Conservation (phyloP, 2,329 filamentous ascomycete genomes). For the Purpureocillium lavendulum region DNA sequence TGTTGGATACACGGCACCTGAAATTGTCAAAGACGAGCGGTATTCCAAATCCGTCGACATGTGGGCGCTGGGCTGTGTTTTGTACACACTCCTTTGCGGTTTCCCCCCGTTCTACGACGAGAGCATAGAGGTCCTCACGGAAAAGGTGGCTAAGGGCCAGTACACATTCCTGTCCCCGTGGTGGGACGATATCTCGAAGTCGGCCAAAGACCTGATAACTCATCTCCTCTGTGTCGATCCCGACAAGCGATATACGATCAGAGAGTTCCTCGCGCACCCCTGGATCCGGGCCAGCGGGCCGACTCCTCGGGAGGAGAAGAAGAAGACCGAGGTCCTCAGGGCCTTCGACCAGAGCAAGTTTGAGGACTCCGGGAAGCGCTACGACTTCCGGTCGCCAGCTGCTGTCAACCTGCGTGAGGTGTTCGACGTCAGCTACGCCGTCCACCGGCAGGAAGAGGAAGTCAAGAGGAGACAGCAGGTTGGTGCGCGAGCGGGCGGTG, state of each 20-base stretch:
- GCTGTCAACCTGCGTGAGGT: slow-evolving; percentile 94
- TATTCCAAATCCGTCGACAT: slow-evolving; percentile 99
- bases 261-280: slow-evolving; percentile 86
- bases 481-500: slow-evolving; percentile 61
- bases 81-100: slow-evolving; percentile 93
- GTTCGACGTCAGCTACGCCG: slow-evolving; percentile 96
- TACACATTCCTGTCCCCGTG: slow-evolving; percentile 97
- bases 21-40: slow-evolving; percentile 97
- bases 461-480: slow-evolving; percentile 84
- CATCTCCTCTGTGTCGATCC: slow-evolving; percentile 93
- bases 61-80: slow-evolving; percentile 95
- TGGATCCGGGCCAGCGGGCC: slow-evolving; percentile 70
- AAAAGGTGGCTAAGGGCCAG: slow-evolving; percentile 94
- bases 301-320: slow-evolving; percentile 51
- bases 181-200: slow-evolving; percentile 98
- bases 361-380: slow-evolving; percentile 55
- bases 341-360: slow-evolving; percentile 50
- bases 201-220: slow-evolving; percentile 86
- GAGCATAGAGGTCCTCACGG: slow-evolving; percentile 91
- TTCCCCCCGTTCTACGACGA: slow-evolving; percentile 99
- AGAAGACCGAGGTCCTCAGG: slow-evolving; percentile 36
- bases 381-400: slow-evolving; percentile 92
- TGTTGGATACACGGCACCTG: slow-evolving; percentile 93
- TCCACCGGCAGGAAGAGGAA: slow-evolving; percentile 94
- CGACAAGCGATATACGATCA: slow-evolving; percentile 88